Evolutionary conservation across 495 filamentous ascomycete species (phyloP).

Genomic region (Delitschia confertaspora): DNA sequence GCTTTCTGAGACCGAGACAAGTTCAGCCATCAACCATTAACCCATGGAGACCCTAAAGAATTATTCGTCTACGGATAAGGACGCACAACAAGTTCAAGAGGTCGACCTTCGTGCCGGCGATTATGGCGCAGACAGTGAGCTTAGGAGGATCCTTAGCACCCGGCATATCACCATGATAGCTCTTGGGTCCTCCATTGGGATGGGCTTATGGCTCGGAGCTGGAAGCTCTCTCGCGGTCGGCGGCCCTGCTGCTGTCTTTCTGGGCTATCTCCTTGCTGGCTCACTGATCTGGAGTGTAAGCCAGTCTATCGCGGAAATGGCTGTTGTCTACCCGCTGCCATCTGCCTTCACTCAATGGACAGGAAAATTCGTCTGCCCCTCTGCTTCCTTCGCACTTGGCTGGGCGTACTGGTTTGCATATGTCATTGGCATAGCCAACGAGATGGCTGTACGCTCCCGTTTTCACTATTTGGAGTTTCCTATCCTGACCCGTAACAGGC

Average conservation of each 20-base stretch:
- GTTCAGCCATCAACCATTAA: too few relatives aligned
- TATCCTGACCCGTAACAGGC: slow-evolving; percentile 8
- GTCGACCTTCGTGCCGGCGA: slow-evolving; percentile 5
- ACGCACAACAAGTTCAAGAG: background rate
- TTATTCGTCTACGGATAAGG: slow-evolving; percentile 6
- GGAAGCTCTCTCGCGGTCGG: slow-evolving; percentile 21
- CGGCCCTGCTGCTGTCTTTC: slow-evolving; percentile 25
- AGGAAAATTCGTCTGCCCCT: slow-evolving; percentile 26
- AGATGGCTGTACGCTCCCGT: too few relatives aligned
- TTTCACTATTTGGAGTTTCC: background rate
- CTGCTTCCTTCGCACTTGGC: slow-evolving; percentile 27
- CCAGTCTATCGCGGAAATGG: slow-evolving; percentile 28
- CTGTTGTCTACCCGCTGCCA: slow-evolving; percentile 28
- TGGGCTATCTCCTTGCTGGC: slow-evolving; percentile 26
- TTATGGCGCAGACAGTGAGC: slow-evolving; percentile 25
- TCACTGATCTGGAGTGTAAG: slow-evolving; percentile 25
- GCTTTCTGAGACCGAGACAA: too few relatives aligned
- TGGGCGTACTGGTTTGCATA: slow-evolving; percentile 30
- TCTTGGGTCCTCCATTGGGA: slow-evolving; percentile 28
- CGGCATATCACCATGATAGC: slow-evolving; percentile 30
- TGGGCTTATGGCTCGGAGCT: slow-evolving; percentile 28
- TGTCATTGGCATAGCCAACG: slow-evolving; percentile 28
- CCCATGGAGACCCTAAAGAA: background rate
- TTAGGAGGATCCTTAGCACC: slow-evolving; percentile 17
- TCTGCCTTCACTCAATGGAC: slow-evolving; percentile 27